phyloP scores from a whole-genome alignment of 345 rosid genomes.

The Pistacia integerrima region DNA sequence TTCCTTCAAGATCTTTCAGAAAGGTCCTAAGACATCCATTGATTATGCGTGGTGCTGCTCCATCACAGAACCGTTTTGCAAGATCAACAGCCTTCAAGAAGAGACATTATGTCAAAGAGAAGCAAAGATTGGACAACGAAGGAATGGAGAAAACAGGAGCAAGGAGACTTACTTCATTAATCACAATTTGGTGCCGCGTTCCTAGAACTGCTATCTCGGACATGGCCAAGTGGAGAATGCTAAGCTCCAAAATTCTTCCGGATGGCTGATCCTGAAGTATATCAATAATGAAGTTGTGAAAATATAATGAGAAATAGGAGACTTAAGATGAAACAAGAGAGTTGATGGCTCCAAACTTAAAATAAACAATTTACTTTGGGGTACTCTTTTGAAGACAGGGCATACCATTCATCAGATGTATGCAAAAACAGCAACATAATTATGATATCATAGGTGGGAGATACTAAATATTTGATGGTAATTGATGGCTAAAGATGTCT shows the following conservation, averaged over 20 bases:
- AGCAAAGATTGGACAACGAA: not conserved
- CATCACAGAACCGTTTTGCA: conserved; percentile 95
- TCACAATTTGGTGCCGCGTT: conserved; percentile 89
- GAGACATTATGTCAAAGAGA: not conserved
- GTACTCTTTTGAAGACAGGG: not conserved
- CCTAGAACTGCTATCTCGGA: conserved; percentile 84
- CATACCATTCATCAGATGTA: not conserved
- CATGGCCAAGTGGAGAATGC: conserved; percentile 93
- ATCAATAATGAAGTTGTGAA: conserved; percentile 15
- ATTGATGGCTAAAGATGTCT: not conserved
- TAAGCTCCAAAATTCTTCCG: conserved; percentile 83
- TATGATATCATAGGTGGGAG: not conserved
- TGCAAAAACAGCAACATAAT: not conserved
- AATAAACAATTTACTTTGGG: not conserved
- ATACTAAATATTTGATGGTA: not conserved
- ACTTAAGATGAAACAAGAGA: not conserved
- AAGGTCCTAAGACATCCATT: conserved; percentile 95
- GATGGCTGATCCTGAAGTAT: conserved; percentile 74
- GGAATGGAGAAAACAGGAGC: not conserved
- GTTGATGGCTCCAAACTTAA: not conserved
- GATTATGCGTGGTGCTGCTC: conserved; percentile 87
- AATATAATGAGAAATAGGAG: not conserved
- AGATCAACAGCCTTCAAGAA: conserved; percentile 86
- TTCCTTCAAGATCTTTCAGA: conserved; percentile 52
- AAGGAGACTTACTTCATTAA: conserved; percentile 65